phyloP scores from a whole-genome alignment of 2,329 filamentous ascomycete genomes.

The Claviceps quebecensis region DNA sequence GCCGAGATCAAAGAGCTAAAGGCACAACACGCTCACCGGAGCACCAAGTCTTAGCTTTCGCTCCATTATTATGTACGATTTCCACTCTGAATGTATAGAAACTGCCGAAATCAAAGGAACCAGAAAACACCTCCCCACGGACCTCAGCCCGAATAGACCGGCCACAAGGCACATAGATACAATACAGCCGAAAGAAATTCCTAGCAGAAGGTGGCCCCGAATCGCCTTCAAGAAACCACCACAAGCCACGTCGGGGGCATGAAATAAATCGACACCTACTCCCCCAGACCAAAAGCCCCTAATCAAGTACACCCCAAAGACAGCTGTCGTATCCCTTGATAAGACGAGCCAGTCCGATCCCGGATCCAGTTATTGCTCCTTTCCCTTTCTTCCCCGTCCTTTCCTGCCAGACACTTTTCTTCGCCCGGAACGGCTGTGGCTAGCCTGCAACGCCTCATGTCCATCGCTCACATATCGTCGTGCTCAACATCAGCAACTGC shows the following conservation, averaged over 20 bases:
- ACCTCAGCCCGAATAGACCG: not conserved
- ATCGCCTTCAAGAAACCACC: conserved; percentile 1
- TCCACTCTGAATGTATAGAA: not conserved
- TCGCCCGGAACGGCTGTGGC: not conserved
- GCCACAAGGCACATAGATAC: not conserved
- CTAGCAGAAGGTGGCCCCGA: not conserved
- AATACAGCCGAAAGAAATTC: not conserved
- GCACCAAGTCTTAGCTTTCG: not conserved
- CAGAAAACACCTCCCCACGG: conserved; percentile 5
- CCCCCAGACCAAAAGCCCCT: not conserved
- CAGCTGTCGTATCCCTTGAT: not conserved
- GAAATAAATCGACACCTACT: conserved; percentile 1
- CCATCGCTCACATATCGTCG: not conserved
- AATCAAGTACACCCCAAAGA: not conserved
- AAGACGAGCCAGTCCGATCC: not conserved
- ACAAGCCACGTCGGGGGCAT: not conserved
- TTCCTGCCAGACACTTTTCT: not conserved
- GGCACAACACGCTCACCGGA: not conserved
- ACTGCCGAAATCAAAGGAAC: not conserved
- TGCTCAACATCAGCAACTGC: not conserved
- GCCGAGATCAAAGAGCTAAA: not conserved
- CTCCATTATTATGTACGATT: conserved; percentile 4
- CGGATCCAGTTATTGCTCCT: not conserved
- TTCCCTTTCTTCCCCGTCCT: not conserved
- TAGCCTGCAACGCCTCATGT: not conserved